Percentiles rank a stretch among this genome's conserved stretches.
Conservation (phyloP, 371 early-diverging fungal species). For the Circinella umbellata region DNA sequence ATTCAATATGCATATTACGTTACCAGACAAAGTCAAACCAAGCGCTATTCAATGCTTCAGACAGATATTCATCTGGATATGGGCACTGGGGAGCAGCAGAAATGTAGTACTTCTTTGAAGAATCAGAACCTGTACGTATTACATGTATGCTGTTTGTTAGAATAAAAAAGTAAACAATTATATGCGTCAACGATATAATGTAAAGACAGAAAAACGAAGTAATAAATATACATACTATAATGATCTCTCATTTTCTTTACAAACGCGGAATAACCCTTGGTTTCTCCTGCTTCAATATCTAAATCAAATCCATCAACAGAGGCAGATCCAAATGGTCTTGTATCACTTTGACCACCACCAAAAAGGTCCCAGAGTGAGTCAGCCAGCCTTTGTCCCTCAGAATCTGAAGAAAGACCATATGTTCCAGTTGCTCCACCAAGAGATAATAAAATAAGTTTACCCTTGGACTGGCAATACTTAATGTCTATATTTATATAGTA, state of each 20-base stretch:
- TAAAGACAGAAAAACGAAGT: neutral
- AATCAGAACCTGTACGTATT: slow-evolving; percentile 5
- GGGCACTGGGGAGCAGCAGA: slow-evolving; percentile 80
- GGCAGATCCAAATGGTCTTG: slow-evolving; percentile 69
- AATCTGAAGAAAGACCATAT: slow-evolving; percentile 58
- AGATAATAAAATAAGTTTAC: slow-evolving; percentile 67
- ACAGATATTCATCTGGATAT: slow-evolving; percentile 69
- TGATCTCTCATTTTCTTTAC: slow-evolving; percentile 42
- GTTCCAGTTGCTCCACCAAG: slow-evolving; percentile 74
- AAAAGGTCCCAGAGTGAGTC: slow-evolving; percentile 67
- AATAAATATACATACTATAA: slow-evolving; percentile 16
- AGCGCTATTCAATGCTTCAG: slow-evolving; percentile 12
- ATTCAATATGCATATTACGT: neutral
- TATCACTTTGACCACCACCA: slow-evolving; percentile 11
- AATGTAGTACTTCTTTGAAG: slow-evolving; percentile 62
- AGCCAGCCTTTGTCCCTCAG: slow-evolving; percentile 60
- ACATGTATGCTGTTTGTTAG: neutral
- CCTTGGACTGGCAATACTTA: slow-evolving; percentile 63
- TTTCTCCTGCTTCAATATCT: slow-evolving; percentile 70
- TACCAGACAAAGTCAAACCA: slow-evolving; percentile 8
- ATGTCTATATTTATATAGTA: slow-evolving; percentile 44
- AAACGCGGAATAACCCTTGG: slow-evolving; percentile 56
- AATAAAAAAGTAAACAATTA: neutral
- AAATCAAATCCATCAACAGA: slow-evolving; percentile 73
- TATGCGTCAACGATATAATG: neutral